Percentiles rank a stretch among this genome's conserved stretches.
phyloP scores from a whole-genome alignment of 2,329 filamentous ascomycete species.

The Zarea fungicola region DNA sequence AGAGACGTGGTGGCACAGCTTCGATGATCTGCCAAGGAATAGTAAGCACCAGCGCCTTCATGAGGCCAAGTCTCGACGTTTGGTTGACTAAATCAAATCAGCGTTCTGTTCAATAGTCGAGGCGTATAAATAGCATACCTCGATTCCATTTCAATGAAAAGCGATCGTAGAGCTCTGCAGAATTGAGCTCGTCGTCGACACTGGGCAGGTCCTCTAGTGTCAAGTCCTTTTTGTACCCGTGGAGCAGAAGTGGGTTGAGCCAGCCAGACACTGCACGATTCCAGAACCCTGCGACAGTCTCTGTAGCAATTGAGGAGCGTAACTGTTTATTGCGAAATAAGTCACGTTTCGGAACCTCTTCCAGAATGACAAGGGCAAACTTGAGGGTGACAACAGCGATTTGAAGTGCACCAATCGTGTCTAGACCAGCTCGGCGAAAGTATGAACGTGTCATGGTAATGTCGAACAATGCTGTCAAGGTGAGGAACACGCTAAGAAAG shows the following conservation, averaged over 20 bases:
- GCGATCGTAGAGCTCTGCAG: background rate
- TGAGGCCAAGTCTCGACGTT: background rate
- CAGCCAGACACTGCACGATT: background rate
- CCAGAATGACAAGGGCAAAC: slow-evolving; percentile 23
- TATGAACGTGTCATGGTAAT: slow-evolving; percentile 27
- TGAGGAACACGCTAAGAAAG: slow-evolving; percentile 26
- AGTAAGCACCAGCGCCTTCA: background rate
- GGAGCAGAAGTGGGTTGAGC: background rate
- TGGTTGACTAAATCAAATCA: background rate
- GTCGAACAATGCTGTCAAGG: slow-evolving; percentile 28
- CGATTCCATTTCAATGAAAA: background rate
- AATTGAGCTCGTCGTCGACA: background rate
- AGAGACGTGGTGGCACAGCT: background rate
- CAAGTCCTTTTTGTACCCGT: background rate
- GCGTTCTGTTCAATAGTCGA: background rate
- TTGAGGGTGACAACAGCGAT: slow-evolving; percentile 23
- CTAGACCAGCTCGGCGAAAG: slow-evolving; percentile 24
- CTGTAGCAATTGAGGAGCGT: background rate
- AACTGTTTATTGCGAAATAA: background rate
- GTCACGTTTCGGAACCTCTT: slow-evolving; percentile 25
- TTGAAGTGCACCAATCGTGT: slow-evolving; percentile 22
- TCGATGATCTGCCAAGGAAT: background rate
- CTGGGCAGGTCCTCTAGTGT: background rate
- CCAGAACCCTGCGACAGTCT: background rate
- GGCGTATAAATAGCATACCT: background rate